A percentile compares a stretch with the other conserved stretches of the same genome.
phyloP scores from a whole-genome alignment of 2,329 filamentous ascomycete species.

The Penicillium sp. region DNA sequence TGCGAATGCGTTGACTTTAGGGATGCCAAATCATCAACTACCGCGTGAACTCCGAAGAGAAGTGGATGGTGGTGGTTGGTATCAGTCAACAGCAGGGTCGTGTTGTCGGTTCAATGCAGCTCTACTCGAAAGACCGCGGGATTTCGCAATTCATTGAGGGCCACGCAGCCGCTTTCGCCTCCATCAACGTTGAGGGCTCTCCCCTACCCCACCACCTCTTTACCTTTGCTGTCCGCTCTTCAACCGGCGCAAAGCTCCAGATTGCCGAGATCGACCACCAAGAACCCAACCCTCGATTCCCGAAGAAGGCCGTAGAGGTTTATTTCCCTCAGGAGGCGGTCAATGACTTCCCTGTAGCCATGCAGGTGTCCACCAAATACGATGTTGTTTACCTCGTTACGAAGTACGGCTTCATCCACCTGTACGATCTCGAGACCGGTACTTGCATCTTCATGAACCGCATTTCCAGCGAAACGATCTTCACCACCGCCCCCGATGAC shows the following conservation, averaged over 20 bases:
- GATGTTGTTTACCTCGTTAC: conserved; percentile 96
- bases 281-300: conserved; percentile 80
- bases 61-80: conserved; percentile 97
- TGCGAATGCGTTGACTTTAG: conserved; percentile 47
- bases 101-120: conserved; percentile 92
- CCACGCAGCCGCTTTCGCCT: conserved; percentile 92
- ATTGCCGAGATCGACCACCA: conserved; percentile 96
- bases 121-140: conserved; percentile 92
- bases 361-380: conserved; percentile 96
- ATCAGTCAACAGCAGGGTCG: conserved; percentile 92
- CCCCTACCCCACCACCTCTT: conserved; percentile 92
- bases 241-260: conserved; percentile 89
- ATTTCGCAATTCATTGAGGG: conserved; percentile 98
- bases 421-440: conserved; percentile 95
- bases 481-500: conserved; percentile 82
- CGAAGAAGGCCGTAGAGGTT: conserved; percentile 95
- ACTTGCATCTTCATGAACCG: conserved; percentile 99
- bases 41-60: conserved; percentile 88
- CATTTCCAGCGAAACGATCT: conserved; percentile 98
- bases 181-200: conserved; percentile 81
- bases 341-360: conserved; percentile 96
- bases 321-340: conserved; percentile 95
- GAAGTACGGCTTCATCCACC: conserved; percentile 98
- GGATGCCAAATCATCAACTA: conserved; percentile 99
- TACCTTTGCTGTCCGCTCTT: conserved; percentile 89